Conservation (phyloP, 2,329 filamentous ascomycete species). For the Albifimbria verrucaria region DNA sequence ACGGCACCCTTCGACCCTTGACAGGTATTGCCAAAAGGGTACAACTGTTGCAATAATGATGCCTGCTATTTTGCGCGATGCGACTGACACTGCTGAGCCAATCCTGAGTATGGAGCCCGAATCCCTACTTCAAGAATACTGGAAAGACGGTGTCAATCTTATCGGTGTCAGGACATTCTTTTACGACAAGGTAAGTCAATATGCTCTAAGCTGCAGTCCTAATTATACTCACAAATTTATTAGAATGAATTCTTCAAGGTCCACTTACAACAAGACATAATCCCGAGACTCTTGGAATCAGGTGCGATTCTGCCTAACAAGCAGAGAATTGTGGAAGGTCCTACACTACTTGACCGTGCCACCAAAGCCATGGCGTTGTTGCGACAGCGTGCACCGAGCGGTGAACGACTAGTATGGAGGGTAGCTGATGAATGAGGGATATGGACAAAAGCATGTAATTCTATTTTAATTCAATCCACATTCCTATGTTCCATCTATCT, state of each 20-base stretch:
- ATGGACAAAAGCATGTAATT: background rate
- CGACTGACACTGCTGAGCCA: constrained; percentile 42
- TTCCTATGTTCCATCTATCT: too few species aligned
- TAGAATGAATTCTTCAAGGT: constrained; percentile 51
- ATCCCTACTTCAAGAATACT: constrained; percentile 35
- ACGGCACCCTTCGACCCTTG: constrained; percentile 45
- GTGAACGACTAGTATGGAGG: constrained; percentile 32
- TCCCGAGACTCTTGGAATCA: constrained; percentile 39
- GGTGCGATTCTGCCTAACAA: constrained; percentile 34
- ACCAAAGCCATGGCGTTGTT: constrained; percentile 26
- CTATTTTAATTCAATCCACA: too few species aligned
- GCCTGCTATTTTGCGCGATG: constrained; percentile 55
- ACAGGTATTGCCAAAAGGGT: constrained; percentile 46
- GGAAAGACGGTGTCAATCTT: constrained; percentile 49
- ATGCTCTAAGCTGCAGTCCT: too few species aligned
- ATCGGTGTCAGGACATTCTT: constrained; percentile 49
- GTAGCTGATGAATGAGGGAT: constrained; percentile 2
- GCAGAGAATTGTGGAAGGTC: constrained; percentile 33
- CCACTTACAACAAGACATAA: constrained; percentile 48
- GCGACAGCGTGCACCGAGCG: constrained; percentile 29
- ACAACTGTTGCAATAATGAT: constrained; percentile 56
- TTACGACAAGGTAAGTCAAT: constrained; percentile 45
- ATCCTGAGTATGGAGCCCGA: constrained; percentile 52
- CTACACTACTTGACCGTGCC: constrained; percentile 27
- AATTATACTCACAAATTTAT: background rate